A percentile compares a stretch with the other conserved stretches of the same genome.
These are phyloP conservation scores for Pisolithus orientalis DNA, from an alignment of 768 basidiomycete genomes.

Conservation along the genomic window DNA sequence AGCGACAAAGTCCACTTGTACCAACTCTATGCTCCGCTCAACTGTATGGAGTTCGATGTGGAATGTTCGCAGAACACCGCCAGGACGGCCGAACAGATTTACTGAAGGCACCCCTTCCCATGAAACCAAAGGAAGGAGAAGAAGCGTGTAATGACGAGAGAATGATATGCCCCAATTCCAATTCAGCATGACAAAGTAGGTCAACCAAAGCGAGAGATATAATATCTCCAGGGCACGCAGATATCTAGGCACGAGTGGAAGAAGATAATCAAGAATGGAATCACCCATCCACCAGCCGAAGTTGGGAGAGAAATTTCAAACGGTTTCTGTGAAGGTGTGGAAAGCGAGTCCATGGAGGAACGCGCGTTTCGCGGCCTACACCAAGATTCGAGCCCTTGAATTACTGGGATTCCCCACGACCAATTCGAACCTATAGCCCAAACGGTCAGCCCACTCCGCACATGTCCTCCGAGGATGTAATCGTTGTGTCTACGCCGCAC, in stretches of 20 bases:
- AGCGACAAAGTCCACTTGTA: constrained; percentile 49
- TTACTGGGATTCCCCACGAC: constrained; percentile 8
- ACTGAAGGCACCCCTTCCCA: constrained; percentile 41
- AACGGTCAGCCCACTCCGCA: too few species aligned
- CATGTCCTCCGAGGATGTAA: too few species aligned
- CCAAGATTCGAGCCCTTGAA: constrained; percentile 13
- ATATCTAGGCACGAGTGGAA: constrained; percentile 27
- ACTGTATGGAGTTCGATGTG: constrained; percentile 47
- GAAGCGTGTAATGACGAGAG: constrained; percentile 38
- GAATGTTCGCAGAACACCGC: constrained; percentile 52
- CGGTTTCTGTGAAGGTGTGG: constrained; percentile 4
- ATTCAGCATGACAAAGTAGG: constrained; percentile 44
- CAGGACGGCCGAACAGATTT: constrained; percentile 41
- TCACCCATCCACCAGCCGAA: constrained; percentile 30
- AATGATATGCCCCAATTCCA: constrained; percentile 26
- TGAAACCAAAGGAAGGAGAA: constrained; percentile 49
- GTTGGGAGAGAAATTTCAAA: constrained; percentile 32
- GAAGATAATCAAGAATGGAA: constrained; percentile 30
- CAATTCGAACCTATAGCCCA: constrained; percentile 19
- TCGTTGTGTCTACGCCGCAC: too few species aligned
- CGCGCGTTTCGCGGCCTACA: constrained; percentile 3
- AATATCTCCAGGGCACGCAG: constrained; percentile 37
- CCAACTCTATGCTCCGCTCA: constrained; percentile 41
- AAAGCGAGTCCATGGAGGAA: constrained; percentile 1
- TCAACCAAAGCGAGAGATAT: constrained; percentile 34